These are phyloP conservation scores for Colletotrichum tropicicola DNA, from an alignment of 2,329 filamentous ascomycete species.

Conservation along the genomic window DNA sequence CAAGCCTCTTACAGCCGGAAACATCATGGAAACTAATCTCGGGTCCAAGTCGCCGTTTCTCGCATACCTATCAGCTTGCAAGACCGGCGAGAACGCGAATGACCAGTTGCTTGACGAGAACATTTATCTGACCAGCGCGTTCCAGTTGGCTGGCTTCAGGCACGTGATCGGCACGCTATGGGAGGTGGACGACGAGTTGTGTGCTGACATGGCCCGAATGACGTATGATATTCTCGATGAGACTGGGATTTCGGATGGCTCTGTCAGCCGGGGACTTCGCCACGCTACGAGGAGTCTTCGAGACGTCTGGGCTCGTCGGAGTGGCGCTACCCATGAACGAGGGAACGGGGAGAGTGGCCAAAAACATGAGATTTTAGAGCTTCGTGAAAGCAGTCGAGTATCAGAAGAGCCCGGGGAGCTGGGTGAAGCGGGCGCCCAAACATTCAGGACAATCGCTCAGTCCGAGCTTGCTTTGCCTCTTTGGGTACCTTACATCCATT, in stretches of 20 bases:
- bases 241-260: background rate
- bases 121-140: conserved; percentile 39
- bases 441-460: background rate
- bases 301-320: background rate
- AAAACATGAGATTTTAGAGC: background rate
- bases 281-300: background rate
- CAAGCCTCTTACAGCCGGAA: conserved; percentile 24
- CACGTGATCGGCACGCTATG: conserved; percentile 52
- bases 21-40: conserved; percentile 31
- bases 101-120: conserved; percentile 43
- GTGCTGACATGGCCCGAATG: conserved; percentile 42
- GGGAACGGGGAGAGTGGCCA: background rate
- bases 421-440: background rate
- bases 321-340: background rate
- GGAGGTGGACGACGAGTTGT: conserved; percentile 43
- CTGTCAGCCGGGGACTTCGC: conserved; percentile 20
- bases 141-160: conserved; percentile 47
- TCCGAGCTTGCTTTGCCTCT: background rate
- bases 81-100: conserved; percentile 37
- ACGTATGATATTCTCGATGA: conserved; percentile 5
- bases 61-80: conserved; percentile 49
- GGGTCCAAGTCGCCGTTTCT: conserved; percentile 37
- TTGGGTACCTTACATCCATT: background rate
- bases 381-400: background rate
- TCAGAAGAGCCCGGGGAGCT: background rate